A percentile compares a stretch with the other conserved stretches of the same genome.
Evolutionary conservation across 495 filamentous ascomycete species (phyloP).

Genomic region (Aspergillus kassunensis): DNA sequence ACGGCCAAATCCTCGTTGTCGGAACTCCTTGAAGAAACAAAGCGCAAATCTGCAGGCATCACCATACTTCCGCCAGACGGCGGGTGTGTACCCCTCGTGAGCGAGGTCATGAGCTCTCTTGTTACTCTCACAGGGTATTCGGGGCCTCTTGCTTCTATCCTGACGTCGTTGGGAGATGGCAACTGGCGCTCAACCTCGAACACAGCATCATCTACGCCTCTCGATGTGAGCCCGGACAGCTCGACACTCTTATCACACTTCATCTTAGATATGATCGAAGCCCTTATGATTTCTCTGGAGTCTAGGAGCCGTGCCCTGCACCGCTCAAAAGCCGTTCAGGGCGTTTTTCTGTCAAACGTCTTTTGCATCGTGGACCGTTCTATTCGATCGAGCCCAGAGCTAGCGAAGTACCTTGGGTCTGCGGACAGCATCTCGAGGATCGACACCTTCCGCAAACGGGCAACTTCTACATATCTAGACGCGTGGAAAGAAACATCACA

Average conservation of each 20-base stretch:
- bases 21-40: conserved; percentile 83
- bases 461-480: conserved; percentile 75
- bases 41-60: conserved; percentile 57
- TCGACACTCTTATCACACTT: conserved; percentile 85
- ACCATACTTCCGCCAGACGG: conserved; percentile 74
- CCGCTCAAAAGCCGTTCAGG: conserved; percentile 72
- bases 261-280: conserved; percentile 77
- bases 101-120: conserved; percentile 82
- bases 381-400: conserved; percentile 71
- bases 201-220: conserved; percentile 61
- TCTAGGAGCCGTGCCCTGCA: conserved; percentile 67
- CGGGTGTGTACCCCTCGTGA: conserved; percentile 68
- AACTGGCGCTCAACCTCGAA: conserved; percentile 68
- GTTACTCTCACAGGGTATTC: conserved; percentile 84
- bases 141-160: conserved; percentile 79
- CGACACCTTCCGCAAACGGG: conserved; percentile 84
- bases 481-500: conserved; percentile 84
- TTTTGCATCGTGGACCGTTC: conserved; percentile 80
- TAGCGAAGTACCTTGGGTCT: conserved; percentile 65
- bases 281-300: conserved; percentile 74
- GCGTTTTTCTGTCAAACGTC: conserved; percentile 90
- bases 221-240: conserved; percentile 89
- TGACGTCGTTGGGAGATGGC: conserved; percentile 87
- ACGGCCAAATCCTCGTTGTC: conserved; percentile 83
- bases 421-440: conserved; percentile 58